These are phyloP conservation scores for Huntiella moniliformis DNA, from an alignment of 2,329 filamentous ascomycete species.

Conservation along the genomic window DNA sequence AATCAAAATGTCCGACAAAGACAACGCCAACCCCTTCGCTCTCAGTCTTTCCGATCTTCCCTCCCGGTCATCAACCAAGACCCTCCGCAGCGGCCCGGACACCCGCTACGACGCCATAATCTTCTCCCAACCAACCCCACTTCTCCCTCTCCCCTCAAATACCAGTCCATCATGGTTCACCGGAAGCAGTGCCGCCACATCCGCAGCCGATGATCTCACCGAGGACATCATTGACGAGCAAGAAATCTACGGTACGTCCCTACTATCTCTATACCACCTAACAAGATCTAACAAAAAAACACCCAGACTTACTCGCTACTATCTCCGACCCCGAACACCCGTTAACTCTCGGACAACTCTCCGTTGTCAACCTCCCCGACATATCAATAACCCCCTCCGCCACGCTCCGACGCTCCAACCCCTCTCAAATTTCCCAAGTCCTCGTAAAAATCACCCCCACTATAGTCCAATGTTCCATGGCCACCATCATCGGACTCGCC, in stretches of 20 bases:
- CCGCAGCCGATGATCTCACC: constrained; percentile 23
- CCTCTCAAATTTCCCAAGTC: constrained; percentile 48
- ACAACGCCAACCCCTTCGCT: constrained; percentile 87
- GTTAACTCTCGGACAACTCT: constrained; percentile 76
- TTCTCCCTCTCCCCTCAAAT: constrained; percentile 14
- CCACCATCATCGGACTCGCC: constrained; percentile 87
- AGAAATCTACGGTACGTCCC: constrained; percentile 67
- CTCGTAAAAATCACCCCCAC: constrained; percentile 86
- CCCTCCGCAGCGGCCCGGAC: constrained; percentile 27
- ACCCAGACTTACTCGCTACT: constrained; percentile 63
- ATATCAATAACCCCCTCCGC: constrained; percentile 50
- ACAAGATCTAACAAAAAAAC: neutral
- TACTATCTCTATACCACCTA: neutral
- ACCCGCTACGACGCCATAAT: constrained; percentile 29
- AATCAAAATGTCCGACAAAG: constrained; percentile 15
- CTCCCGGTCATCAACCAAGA: constrained; percentile 39
- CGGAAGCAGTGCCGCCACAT: constrained; percentile 31
- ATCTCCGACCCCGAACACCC: constrained; percentile 96
- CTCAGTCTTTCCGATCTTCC: constrained; percentile 76
- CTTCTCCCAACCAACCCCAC: constrained; percentile 24
- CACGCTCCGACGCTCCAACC: constrained; percentile 21
- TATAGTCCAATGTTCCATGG: constrained; percentile 89
- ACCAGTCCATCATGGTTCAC: constrained; percentile 12
- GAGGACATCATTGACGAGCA: constrained; percentile 82
- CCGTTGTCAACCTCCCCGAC: constrained; percentile 89